phyloP scores from a whole-genome alignment of 148 eudicot genomes.

The Euryodendron excelsum region DNA sequence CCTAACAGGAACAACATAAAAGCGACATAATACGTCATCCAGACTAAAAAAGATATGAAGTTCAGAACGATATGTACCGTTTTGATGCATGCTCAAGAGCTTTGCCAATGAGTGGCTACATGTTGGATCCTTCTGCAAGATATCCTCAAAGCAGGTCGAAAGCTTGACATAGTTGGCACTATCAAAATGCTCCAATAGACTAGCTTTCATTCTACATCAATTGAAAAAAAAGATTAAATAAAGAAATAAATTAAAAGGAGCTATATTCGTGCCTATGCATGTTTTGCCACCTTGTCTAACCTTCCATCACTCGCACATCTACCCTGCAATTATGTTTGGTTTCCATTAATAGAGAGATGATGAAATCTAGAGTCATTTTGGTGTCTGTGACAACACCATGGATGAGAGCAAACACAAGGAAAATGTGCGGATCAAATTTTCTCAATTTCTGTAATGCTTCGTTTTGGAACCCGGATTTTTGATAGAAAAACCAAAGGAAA shows the following conservation, averaged over 20 bases:
- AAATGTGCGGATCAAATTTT: neutral
- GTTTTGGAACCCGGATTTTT: too few species aligned
- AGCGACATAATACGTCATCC: neutral
- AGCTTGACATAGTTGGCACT: constrained; percentile 42
- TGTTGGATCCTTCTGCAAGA: constrained; percentile 75
- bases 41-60: neutral
- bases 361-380: constrained; percentile 3
- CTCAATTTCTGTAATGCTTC: neutral
- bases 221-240: constrained; percentile 4
- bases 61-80: constrained; percentile 40
- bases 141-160: constrained; percentile 54
- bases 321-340: neutral
- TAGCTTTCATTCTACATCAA: constrained; percentile 56
- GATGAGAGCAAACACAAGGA: neutral
- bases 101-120: constrained; percentile 60
- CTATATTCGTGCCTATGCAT: neutral
- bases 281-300: neutral
- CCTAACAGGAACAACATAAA: neutral
- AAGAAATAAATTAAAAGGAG: neutral
- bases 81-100: constrained; percentile 56
- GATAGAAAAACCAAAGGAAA: too few species aligned
- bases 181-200: constrained; percentile 59
- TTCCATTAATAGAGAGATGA: neutral
- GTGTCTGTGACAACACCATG: neutral
- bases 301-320: neutral